phyloP scores from a whole-genome alignment of 257 asterid species.

The Solanum microdontum region DNA sequence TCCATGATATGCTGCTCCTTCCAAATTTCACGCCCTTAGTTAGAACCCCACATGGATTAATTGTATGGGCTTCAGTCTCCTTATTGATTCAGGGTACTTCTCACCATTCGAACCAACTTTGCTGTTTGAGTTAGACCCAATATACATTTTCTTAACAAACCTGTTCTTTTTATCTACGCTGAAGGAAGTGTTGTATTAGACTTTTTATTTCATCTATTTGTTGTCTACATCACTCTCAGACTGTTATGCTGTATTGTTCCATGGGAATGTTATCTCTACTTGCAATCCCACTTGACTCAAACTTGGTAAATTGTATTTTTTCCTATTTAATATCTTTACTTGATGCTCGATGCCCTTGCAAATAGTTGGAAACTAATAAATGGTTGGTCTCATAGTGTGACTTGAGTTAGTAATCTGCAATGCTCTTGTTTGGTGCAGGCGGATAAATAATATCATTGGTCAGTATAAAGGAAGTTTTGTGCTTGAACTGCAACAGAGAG shows the following conservation, averaged over 20 bases:
- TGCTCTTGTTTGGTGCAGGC: constrained; percentile 28
- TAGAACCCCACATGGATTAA: background rate
- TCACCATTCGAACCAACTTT: background rate
- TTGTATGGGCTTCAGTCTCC: background rate
- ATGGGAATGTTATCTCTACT: background rate
- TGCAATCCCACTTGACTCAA: background rate
- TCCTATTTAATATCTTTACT: background rate
- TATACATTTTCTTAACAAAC: background rate
- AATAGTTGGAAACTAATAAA: background rate
- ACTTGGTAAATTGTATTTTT: background rate
- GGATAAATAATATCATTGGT: constrained; percentile 52
- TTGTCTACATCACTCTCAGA: background rate
- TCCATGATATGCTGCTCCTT: background rate
- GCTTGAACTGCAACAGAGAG: constrained; percentile 97
- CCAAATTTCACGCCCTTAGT: background rate
- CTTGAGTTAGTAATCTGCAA: background rate
- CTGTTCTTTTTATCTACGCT: background rate
- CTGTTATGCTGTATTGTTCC: background rate
- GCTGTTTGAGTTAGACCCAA: background rate
- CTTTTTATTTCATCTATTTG: background rate
- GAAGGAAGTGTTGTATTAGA: background rate
- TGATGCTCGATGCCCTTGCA: background rate
- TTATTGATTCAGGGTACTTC: background rate
- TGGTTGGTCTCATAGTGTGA: background rate
- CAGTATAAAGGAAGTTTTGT: constrained; percentile 84